Base-by-base conservation (phyloP, 2,329 filamentous ascomycete species). In the Nemania bipapillata region DNA sequence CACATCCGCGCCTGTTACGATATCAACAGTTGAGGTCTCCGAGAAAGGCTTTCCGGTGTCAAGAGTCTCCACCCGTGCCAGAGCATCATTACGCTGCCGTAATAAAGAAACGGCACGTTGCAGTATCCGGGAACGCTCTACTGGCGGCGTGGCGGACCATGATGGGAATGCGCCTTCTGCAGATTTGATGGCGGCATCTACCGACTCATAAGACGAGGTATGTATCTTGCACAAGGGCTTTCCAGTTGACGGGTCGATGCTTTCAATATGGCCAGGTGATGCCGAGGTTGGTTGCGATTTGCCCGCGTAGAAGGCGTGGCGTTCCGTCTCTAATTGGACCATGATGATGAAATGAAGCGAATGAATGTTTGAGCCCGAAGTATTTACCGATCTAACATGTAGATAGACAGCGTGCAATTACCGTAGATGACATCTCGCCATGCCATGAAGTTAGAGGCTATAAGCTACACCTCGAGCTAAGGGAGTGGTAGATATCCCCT, bases 21-120 rank as follows among this genome's bases (percentile, higher is more conserved):
- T 85, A 77, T 97, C 94, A 30, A 97, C 92, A 0, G 90, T 89
- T 61, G 90, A 92, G 2, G 94, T 97, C 81, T 97, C 93, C 3
- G 91, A 91, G 80, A 87, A 95, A 7, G 93, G 89, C 80, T 96
- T 96, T 77, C 94, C 93, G 0, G 93, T 96, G 79, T 97, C 93
- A 76, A 91, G 85, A 1, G 93, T 96, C 82, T 97, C 93, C 64
- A 93, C 84, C 65, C 86, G 86, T 58, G 93, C 93, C 49, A 97
- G 90, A 65, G 90, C 89, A 76, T 96, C 91, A 79, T 96, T 96
- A 71, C 90, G 88, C 71, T 88, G 82, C 54, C 93, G 91, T 12
- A 97, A 85, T 15, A 97, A 81, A 54, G 87, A 82, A 20, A 92
- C 93, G 2, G 93, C 93, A 77, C 88, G 89, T 32, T 93, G 90